Percentiles rank a stretch among this genome's conserved stretches.
These are phyloP conservation scores for Sutorius australiensis DNA, from an alignment of 768 basidiomycete genomes.

Conservation along the genomic window DNA sequence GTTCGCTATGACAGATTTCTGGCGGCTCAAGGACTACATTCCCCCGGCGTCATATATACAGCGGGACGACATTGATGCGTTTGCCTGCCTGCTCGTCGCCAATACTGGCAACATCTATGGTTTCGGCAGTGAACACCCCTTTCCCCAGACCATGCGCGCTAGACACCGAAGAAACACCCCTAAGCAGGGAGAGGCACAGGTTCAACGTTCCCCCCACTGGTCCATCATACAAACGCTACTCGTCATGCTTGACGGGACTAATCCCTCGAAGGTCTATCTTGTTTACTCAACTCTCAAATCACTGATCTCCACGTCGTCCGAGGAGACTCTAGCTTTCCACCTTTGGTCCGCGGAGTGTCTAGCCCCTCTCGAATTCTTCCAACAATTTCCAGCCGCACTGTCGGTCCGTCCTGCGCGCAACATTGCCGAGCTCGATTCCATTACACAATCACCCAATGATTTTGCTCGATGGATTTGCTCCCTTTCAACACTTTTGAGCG, in stretches of 20 bases:
- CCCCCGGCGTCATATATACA: conserved; percentile 52
- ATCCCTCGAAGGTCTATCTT: conserved; percentile 45
- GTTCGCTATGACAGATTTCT: conserved; percentile 67
- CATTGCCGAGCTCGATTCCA: conserved; percentile 36
- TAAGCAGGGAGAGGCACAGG: conserved; percentile 17
- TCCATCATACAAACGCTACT: conserved; percentile 53
- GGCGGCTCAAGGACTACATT: conserved; percentile 79
- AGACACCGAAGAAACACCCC: conserved; percentile 27
- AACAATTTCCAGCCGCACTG: conserved; percentile 39
- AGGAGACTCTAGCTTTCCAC: conserved; percentile 27
- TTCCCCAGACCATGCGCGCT: conserved; percentile 39
- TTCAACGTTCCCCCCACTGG: conserved; percentile 37
- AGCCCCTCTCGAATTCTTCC: conserved; percentile 47
- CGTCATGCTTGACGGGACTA: conserved; percentile 52
- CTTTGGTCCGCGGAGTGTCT: conserved; percentile 40
- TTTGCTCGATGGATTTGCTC: conserved; percentile 63
- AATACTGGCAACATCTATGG: conserved; percentile 61
- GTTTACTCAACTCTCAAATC: conserved; percentile 67
- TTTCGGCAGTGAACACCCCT: conserved; percentile 50
- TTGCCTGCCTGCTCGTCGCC: conserved; percentile 58
- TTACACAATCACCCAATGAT: conserved; percentile 39
- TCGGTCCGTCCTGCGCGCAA: conserved; percentile 30
- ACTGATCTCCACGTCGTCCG: conserved; percentile 40
- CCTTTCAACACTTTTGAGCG: conserved; percentile 54
- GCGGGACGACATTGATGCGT: conserved; percentile 68